Percentiles rank a stretch among this genome's conserved stretches.
These are phyloP conservation scores for Ophiostoma pallidulum DNA, from an alignment of 2,329 filamentous ascomycete genomes.

Conservation along the genomic window DNA sequence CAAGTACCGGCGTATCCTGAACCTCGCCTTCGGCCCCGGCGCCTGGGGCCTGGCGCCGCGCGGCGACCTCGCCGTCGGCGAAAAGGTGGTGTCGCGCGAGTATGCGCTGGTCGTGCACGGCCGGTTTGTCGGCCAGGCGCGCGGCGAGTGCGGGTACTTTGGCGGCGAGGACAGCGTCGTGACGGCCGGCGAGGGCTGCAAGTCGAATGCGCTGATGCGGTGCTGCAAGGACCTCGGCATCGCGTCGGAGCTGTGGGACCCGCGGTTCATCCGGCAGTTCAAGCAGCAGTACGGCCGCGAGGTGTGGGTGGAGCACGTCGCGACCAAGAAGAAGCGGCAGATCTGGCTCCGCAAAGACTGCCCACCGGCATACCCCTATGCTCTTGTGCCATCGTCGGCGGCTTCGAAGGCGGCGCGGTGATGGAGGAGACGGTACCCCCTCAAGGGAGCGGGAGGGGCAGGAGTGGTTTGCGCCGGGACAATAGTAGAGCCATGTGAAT, in stretches of 20 bases:
- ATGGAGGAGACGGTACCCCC: background rate
- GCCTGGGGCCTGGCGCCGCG: constrained; percentile 91
- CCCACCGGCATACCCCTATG: constrained; percentile 54
- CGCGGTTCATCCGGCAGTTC: constrained; percentile 76
- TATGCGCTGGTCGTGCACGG: constrained; percentile 86
- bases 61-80: constrained; percentile 76
- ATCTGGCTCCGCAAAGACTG: constrained; percentile 82
- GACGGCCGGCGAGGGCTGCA: constrained; percentile 91
- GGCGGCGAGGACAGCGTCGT: constrained; percentile 76
- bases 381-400: background rate
- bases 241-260: constrained; percentile 94
- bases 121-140: constrained; percentile 83
- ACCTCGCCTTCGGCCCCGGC: constrained; percentile 84
- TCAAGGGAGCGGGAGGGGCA: too few species aligned
- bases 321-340: constrained; percentile 81
- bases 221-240: constrained; percentile 98
- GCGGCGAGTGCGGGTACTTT: constrained; percentile 94
- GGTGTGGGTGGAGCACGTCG: constrained; percentile 79
- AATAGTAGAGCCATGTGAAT: too few species aligned
- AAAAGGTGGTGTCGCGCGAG: constrained; percentile 73
- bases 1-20: constrained; percentile 88
- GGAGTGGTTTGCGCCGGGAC: too few species aligned
- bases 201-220: constrained; percentile 94
- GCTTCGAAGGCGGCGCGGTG: background rate
- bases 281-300: constrained; percentile 66